These are phyloP conservation scores for Lactarius sp. DNA, from an alignment of 768 basidiomycete genomes.

Conservation along the genomic window DNA sequence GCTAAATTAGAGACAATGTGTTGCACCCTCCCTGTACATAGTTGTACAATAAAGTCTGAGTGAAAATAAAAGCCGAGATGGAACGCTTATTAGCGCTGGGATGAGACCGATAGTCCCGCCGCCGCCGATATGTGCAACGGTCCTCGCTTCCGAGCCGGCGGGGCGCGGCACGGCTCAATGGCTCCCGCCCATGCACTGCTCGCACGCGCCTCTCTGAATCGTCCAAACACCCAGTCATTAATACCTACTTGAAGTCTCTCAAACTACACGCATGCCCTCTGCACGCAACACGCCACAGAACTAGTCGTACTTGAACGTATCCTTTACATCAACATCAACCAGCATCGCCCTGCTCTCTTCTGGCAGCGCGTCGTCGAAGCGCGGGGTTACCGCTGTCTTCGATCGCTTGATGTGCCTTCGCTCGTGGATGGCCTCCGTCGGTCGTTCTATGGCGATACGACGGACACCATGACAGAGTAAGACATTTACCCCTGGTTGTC, in stretches of 20 bases:
- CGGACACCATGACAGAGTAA: slow-evolving; percentile 35
- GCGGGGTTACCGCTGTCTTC: slow-evolving; percentile 42
- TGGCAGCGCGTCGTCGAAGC: slow-evolving; percentile 64
- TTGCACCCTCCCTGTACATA: too few relatives aligned
- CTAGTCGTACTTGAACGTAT: slow-evolving; percentile 57
- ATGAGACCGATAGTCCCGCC: too few relatives aligned
- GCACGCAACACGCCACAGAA: slow-evolving; percentile 44
- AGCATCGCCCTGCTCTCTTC: slow-evolving; percentile 64
- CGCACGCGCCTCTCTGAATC: slow-evolving; percentile 26
- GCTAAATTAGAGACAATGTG: too few relatives aligned
- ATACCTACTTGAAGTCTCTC: slow-evolving; percentile 54
- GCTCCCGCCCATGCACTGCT: neutral
- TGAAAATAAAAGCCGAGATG: too few relatives aligned
- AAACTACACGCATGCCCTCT: slow-evolving; percentile 52
- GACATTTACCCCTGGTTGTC: slow-evolving; percentile 12
- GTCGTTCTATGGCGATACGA: slow-evolving; percentile 47
- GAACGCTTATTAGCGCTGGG: too few relatives aligned
- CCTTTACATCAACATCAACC: slow-evolving; percentile 78
- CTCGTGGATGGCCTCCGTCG: slow-evolving; percentile 37
- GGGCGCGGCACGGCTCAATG: neutral
- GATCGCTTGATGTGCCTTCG: slow-evolving; percentile 27
- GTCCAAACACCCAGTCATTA: slow-evolving; percentile 38
- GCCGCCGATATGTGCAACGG: too few relatives aligned
- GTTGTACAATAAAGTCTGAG: too few relatives aligned
- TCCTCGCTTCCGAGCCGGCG: too few relatives aligned